Evolutionary conservation across 2,329 filamentous ascomycete genomes (phyloP).

Genomic region (Sclerotiophoma versabilis): DNA sequence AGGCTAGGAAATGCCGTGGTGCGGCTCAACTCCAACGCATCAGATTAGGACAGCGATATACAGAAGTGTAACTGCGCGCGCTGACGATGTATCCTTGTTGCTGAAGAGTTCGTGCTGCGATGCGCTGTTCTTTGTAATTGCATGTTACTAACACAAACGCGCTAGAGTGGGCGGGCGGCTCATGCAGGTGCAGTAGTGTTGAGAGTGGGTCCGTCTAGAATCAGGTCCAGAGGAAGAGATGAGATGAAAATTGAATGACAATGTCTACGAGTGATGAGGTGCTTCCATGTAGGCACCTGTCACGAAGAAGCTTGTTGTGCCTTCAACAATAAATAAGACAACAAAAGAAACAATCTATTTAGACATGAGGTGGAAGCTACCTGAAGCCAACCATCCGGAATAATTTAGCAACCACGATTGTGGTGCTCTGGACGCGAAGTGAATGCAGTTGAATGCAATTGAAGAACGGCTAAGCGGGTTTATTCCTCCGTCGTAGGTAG

Average conservation of each 20-base stretch:
- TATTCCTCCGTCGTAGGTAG: neutral
- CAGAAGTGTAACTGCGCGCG: no score
- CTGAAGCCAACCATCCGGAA: no score
- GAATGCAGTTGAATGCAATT: neutral
- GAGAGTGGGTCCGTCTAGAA: constrained; percentile 17
- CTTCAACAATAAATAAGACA: no score
- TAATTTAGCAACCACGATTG: constrained; percentile 7
- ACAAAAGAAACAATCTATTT: no score
- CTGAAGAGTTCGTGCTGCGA: neutral
- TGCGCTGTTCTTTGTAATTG: neutral
- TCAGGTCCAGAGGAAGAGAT: no score
- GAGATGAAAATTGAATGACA: no score
- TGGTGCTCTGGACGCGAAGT: constrained; percentile 1
- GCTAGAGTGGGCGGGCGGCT: constrained; percentile 5
- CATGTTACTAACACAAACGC: neutral
- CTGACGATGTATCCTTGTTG: neutral
- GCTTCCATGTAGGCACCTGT: no score
- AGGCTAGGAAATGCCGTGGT: neutral
- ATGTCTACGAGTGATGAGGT: no score
- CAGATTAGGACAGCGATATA: no score
- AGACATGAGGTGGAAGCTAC: no score
- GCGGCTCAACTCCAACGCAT: neutral
- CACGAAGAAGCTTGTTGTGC: no score
- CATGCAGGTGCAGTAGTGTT: constrained; percentile 9
- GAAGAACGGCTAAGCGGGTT: neutral